A percentile compares a stretch with the other conserved stretches of the same genome.
Conservation (phyloP, 176 grass and related monocot species). For the Alopecurus myosuroides region DNA sequence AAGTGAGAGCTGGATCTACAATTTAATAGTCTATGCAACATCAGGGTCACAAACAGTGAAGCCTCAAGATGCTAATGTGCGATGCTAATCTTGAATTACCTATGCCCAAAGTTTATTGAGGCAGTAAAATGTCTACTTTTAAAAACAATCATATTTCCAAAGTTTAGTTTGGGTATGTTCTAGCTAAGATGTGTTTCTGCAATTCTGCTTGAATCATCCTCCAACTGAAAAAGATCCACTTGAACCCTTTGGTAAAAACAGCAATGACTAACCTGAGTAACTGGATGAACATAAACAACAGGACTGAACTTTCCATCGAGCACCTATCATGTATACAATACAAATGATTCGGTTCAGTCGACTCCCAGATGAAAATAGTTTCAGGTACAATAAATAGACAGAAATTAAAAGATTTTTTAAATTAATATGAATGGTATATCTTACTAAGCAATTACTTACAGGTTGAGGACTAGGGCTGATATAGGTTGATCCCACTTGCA, state of each 20-base stretch:
- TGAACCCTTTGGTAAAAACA: constrained; percentile 16
- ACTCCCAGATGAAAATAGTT: background rate
- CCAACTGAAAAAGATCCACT: background rate
- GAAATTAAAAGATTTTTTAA: background rate
- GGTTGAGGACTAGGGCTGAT: constrained; percentile 31
- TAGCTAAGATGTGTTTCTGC: background rate
- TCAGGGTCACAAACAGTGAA: constrained; percentile 1
- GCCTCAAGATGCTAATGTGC: background rate
- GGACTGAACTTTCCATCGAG: constrained; percentile 36
- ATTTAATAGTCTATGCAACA: background rate
- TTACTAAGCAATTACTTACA: constrained; percentile 38
- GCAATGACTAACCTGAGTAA: constrained; percentile 44
- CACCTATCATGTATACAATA: constrained; percentile 39
- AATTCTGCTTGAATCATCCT: background rate
- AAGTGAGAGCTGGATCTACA: background rate
- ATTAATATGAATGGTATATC: background rate
- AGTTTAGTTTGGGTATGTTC: background rate
- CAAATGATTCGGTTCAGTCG: background rate
- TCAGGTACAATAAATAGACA: background rate
- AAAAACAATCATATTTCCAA: background rate
- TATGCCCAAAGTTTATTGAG: background rate
- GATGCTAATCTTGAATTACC: constrained; percentile 14
- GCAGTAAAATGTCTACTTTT: background rate
- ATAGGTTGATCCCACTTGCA: constrained; percentile 43
- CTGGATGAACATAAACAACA: constrained; percentile 54